Conservation (phyloP, 2,329 filamentous ascomycete genomes). For the Mycosphaerella sp. region DNA sequence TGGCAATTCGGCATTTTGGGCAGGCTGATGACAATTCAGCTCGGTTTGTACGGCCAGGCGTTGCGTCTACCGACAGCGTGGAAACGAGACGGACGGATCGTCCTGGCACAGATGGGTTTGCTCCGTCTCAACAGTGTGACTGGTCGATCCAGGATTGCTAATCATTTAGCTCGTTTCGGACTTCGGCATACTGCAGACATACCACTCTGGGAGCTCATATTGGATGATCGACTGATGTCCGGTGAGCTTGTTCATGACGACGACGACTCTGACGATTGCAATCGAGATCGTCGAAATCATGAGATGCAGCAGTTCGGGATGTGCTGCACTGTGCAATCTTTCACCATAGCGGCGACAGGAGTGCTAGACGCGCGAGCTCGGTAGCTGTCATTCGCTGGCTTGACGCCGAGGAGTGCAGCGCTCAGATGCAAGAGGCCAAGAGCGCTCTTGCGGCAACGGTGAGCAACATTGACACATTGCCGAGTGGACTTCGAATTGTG, state of each 20-base stretch:
- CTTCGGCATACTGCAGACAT: too few species aligned
- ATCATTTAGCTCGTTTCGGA: background rate
- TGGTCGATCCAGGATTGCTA: background rate
- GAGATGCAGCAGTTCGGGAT: too few species aligned
- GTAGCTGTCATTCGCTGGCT: slow-evolving; percentile 3
- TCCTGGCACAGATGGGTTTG: background rate
- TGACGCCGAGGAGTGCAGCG: background rate
- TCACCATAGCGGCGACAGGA: background rate
- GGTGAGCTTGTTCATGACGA: too few species aligned
- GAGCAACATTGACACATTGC: too few species aligned
- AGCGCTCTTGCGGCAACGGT: background rate
- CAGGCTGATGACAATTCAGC: background rate
- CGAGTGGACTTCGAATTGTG: background rate
- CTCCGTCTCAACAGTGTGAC: slow-evolving; percentile 1
- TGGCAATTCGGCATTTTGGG: background rate
- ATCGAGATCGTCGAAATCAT: too few species aligned
- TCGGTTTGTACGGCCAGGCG: slow-evolving; percentile 3
- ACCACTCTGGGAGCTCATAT: too few species aligned
- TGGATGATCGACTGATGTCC: too few species aligned
- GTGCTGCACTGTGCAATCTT: too few species aligned
- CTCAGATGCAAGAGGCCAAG: background rate
- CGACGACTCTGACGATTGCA: too few species aligned
- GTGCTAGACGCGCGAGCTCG: slow-evolving; percentile 10
- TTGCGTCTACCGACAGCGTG: slow-evolving; percentile 1
- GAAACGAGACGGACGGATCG: slow-evolving; percentile 5